These are phyloP conservation scores for Elaeagnus macrophylla DNA, from an alignment of 306 rosid genomes.

Conservation along the genomic window DNA sequence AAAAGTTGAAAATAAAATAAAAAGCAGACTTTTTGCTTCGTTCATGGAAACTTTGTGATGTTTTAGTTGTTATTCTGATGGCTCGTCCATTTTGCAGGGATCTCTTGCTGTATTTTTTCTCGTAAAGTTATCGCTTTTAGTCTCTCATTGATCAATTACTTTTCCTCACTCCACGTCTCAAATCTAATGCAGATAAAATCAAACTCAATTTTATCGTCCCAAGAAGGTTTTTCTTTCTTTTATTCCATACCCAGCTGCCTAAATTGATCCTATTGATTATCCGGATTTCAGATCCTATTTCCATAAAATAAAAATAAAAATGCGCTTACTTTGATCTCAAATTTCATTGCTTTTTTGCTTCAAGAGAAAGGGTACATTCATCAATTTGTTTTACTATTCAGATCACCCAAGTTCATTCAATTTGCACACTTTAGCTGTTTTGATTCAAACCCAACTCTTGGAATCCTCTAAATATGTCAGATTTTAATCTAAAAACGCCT, in stretches of 20 bases:
- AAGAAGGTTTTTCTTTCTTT: too few species aligned
- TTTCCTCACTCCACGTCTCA: too few species aligned
- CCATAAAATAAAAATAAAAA: constrained; percentile 1
- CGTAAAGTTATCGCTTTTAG: too few species aligned
- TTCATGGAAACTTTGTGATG: too few species aligned
- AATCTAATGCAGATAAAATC: too few species aligned
- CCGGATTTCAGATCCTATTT: constrained; percentile 12
- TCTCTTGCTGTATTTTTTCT: too few species aligned
- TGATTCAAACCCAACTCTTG: constrained; percentile 3
- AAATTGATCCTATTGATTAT: background rate
- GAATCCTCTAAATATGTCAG: constrained; percentile 25
- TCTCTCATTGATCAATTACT: too few species aligned
- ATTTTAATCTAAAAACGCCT: constrained; percentile 24
- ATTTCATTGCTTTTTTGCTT: constrained; percentile 11
- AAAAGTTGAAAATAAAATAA: background rate
- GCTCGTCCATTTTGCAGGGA: too few species aligned
- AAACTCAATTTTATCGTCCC: too few species aligned
- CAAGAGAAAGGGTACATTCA: background rate
- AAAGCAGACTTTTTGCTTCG: too few species aligned
- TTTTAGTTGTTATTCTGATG: too few species aligned
- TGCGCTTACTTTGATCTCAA: constrained; percentile 7
- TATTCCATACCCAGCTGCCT: too few species aligned
- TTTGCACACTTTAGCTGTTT: constrained; percentile 8
- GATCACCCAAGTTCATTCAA: constrained; percentile 5
- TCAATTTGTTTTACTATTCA: background rate